These are phyloP conservation scores for Globisporangium cylindrosporum DNA, from an alignment of 352 stramenopile genomes.

Conservation along the genomic window DNA sequence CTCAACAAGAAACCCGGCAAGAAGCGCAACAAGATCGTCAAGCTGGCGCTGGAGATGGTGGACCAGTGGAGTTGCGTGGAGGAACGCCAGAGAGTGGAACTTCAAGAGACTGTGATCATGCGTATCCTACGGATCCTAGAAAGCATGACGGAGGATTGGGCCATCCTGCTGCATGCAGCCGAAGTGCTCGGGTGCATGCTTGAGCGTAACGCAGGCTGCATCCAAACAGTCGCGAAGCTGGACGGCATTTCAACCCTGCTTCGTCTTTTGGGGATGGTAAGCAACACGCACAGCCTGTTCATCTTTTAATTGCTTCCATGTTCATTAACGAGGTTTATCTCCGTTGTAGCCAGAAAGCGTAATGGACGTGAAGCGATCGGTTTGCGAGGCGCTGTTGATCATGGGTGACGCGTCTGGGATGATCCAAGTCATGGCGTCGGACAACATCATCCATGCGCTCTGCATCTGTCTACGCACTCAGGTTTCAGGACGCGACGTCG, in stretches of 20 bases:
- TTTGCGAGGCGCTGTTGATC: slow-evolving; percentile 36
- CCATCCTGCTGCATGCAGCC: slow-evolving; percentile 32
- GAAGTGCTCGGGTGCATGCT: slow-evolving; percentile 41
- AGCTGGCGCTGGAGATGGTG: slow-evolving; percentile 41
- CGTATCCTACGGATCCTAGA: slow-evolving; percentile 32
- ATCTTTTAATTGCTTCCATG: background rate
- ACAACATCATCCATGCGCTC: slow-evolving; percentile 39
- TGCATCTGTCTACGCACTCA: slow-evolving; percentile 31
- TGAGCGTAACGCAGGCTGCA: slow-evolving; percentile 25
- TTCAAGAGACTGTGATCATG: slow-evolving; percentile 17
- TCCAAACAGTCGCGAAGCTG: slow-evolving; percentile 32
- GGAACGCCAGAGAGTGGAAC: slow-evolving; percentile 16
- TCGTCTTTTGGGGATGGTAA: slow-evolving; percentile 30
- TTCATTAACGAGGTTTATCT: background rate
- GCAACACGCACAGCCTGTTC: background rate
- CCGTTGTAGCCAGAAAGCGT: slow-evolving; percentile 20
- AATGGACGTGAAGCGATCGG: slow-evolving; percentile 37
- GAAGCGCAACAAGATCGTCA: slow-evolving; percentile 37
- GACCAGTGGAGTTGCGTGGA: slow-evolving; percentile 19
- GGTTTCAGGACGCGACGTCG: slow-evolving; percentile 23
- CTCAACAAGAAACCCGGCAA: slow-evolving; percentile 24
- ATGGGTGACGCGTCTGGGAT: slow-evolving; percentile 36
- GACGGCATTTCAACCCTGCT: slow-evolving; percentile 32
- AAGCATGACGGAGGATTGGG: slow-evolving; percentile 29
- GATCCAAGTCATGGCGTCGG: slow-evolving; percentile 38